Conservation (phyloP, 192 early-diverging fungal species). For the Rhizophagus clarus region DNA sequence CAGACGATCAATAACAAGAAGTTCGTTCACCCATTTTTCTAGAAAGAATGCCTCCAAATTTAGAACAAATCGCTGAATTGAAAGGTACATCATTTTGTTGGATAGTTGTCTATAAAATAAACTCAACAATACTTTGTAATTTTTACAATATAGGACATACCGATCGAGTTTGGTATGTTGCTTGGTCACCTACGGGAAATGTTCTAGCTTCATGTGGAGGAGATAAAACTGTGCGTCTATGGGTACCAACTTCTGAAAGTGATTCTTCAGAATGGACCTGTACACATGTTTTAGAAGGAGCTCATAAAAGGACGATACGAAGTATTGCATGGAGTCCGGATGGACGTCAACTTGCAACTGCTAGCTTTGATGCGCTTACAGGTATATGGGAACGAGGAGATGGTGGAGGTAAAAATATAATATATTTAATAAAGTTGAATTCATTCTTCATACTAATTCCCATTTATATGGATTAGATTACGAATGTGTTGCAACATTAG, state of each 20-base stretch:
- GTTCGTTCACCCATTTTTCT: neutral
- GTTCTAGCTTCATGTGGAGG: slow-evolving; percentile 82
- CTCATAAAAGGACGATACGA: slow-evolving; percentile 93
- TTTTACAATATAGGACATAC: slow-evolving; percentile 63
- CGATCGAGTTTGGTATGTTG: slow-evolving; percentile 84
- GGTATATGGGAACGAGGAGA: slow-evolving; percentile 87
- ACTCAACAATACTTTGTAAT: neutral
- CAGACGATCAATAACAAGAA: too few relatives aligned
- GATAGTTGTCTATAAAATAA: neutral
- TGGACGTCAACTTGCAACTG: slow-evolving; percentile 76
- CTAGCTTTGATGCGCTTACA: slow-evolving; percentile 92
- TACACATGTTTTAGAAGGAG: slow-evolving; percentile 74
- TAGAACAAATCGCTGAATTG: slow-evolving; percentile 62
- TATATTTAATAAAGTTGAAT: neutral
- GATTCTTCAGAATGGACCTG: slow-evolving; percentile 66
- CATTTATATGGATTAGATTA: slow-evolving; percentile 50
- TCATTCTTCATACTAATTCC: neutral
- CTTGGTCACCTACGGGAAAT: slow-evolving; percentile 79
- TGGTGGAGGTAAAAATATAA: slow-evolving; percentile 39
- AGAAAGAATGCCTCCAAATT: slow-evolving; percentile 25
- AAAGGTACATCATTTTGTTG: slow-evolving; percentile 44
- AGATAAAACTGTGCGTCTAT: slow-evolving; percentile 89
- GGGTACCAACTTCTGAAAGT: slow-evolving; percentile 56
- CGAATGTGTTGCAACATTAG: slow-evolving; percentile 91
- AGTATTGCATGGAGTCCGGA: slow-evolving; percentile 79